Evolutionary conservation across 2,329 filamentous ascomycete species (phyloP).

Genomic region (Diaporthe citri): DNA sequence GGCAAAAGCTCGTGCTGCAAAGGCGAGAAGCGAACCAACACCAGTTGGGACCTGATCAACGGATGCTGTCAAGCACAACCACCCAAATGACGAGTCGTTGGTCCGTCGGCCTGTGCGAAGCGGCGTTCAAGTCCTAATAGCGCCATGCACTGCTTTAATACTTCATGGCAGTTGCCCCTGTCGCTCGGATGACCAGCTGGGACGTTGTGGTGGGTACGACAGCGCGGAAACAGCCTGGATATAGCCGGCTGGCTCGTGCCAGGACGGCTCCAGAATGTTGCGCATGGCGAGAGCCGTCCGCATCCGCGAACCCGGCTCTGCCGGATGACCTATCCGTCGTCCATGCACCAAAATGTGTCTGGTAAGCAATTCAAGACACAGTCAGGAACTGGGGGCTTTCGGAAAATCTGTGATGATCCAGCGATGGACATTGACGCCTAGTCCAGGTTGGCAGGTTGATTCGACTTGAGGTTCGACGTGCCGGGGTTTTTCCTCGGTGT

Average conservation of each 20-base stretch:
- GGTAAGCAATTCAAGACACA: not conserved
- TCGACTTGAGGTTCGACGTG: not conserved
- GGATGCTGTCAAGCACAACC: no score
- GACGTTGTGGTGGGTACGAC: conserved; percentile 1
- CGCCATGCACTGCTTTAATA: no score
- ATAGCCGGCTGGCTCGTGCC: not conserved
- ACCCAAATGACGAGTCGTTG: not conserved
- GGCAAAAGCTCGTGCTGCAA: not conserved
- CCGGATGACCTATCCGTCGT: not conserved
- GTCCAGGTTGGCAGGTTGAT: not conserved
- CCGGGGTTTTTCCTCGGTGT: not conserved
- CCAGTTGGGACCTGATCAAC: not conserved
- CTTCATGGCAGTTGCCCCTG: not conserved
- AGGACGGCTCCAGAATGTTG: not conserved
- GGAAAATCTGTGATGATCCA: not conserved
- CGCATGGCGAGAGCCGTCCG: not conserved
- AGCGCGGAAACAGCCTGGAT: conserved; percentile 9
- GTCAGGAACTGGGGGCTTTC: not conserved
- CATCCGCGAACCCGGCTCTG: not conserved
- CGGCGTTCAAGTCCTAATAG: not conserved
- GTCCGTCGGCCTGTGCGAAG: not conserved
- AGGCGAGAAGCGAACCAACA: not conserved
- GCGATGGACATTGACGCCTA: conserved; percentile 1
- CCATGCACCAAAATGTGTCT: not conserved
- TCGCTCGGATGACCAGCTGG: not conserved